Conservation (phyloP, 2,329 filamentous ascomycete species). For the Ophiocordyceps robertsii region DNA sequence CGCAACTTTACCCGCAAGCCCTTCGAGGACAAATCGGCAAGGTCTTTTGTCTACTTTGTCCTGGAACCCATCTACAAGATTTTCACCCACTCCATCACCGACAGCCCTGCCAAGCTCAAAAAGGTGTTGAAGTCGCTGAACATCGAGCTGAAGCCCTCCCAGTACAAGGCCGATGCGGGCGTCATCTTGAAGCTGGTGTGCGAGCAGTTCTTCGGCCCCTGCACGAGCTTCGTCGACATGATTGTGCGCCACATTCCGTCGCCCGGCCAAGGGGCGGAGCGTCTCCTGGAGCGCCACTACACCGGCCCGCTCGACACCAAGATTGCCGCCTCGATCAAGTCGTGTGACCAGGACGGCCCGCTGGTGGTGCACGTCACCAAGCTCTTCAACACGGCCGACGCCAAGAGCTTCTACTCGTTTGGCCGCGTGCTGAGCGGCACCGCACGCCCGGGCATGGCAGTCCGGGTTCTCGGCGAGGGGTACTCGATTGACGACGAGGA, state of each 20-base stretch:
- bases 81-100: constrained; percentile 87
- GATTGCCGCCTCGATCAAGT: constrained; percentile 64
- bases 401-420: constrained; percentile 81
- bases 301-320: constrained; percentile 79
- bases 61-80: constrained; percentile 97
- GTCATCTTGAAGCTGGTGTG: constrained; percentile 81
- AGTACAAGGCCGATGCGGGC: constrained; percentile 82
- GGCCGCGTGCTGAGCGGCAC: constrained; percentile 89
- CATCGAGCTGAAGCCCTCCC: constrained; percentile 79
- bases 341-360: constrained; percentile 80
- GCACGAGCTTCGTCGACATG: constrained; percentile 92
- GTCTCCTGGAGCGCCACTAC: constrained; percentile 75
- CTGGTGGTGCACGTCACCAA: constrained; percentile 89
- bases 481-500: constrained; percentile 97
- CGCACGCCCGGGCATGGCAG: constrained; percentile 65
- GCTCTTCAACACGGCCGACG: constrained; percentile 79
- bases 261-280: constrained; percentile 62
- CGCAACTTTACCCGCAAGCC: constrained; percentile 85
- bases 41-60: constrained; percentile 89
- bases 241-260: constrained; percentile 80
- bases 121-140: constrained; percentile 65
- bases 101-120: constrained; percentile 74
- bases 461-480: constrained; percentile 85
- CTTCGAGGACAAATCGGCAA: constrained; percentile 63
- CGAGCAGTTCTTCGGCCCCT: constrained; percentile 87